Conservation (phyloP, 805 yeast genomes). For the Osmozyma mogii region DNA sequence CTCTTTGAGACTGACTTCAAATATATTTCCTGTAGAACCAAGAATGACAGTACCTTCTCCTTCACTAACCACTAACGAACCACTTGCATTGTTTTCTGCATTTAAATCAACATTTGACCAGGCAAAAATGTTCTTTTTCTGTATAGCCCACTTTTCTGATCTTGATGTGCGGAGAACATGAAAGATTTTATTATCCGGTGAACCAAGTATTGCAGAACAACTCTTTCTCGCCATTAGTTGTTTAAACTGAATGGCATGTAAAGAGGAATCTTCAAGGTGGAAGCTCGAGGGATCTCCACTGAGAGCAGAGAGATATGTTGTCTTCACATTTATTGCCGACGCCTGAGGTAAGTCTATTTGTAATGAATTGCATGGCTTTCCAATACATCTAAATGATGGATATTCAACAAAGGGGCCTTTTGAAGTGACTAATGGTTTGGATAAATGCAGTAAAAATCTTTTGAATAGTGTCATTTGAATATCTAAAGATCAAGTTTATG, state of each 20-base stretch:
- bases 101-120: constrained; percentile 9
- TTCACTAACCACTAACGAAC: background rate
- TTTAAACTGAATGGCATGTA: too few relatives aligned
- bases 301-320: constrained; percentile 3
- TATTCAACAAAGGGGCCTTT: constrained; percentile 9
- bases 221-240: constrained; percentile 3
- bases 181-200: too few relatives aligned
- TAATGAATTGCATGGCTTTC: constrained; percentile 4
- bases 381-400: constrained; percentile 5
- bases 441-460: background rate
- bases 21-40: background rate
- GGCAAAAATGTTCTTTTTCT: constrained; percentile 3
- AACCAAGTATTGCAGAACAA: too few relatives aligned
- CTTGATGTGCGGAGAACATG: too few relatives aligned
- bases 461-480: background rate
- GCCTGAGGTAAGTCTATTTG: constrained; percentile 7
- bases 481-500: too few relatives aligned
- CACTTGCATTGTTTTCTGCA: background rate
- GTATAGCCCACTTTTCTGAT: constrained; percentile 6
- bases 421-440: constrained; percentile 5
- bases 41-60: constrained; percentile 1
- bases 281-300: too few relatives aligned
- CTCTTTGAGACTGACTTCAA: background rate
- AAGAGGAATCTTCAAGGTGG: too few relatives aligned
- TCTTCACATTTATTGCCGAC: constrained; percentile 4